These are phyloP conservation scores for Hygrocybe coccinea DNA, from an alignment of 768 basidiomycete genomes.

Conservation along the genomic window DNA sequence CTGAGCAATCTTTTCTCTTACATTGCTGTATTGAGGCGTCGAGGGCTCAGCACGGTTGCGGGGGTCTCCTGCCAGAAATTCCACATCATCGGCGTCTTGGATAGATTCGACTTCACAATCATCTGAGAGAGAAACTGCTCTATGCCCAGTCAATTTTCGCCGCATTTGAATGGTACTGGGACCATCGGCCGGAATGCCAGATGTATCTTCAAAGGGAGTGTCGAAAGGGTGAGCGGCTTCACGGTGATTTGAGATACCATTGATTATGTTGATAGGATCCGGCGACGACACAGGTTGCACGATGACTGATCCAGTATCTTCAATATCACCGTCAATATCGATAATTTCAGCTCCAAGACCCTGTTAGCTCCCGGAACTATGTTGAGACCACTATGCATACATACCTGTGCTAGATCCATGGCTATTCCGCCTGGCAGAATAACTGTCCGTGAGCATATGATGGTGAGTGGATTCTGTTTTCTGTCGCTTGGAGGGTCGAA, in stretches of 20 bases:
- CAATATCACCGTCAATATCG: conserved; percentile 5
- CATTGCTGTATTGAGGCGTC: not conserved
- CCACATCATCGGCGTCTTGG: conserved; percentile 1
- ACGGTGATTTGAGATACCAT: too few relatives aligned
- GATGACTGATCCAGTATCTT: conserved; percentile 6
- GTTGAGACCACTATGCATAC: too few relatives aligned
- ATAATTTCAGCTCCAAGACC: conserved; percentile 2
- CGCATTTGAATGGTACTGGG: not conserved
- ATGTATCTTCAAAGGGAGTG: not conserved
- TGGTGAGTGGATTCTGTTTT: not conserved
- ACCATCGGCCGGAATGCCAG: not conserved
- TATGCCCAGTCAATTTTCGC: not conserved
- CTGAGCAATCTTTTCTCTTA: not conserved
- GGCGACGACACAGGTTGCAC: conserved; percentile 6
- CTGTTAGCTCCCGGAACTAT: not conserved
- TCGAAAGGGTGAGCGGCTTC: not conserved
- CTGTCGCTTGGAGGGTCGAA: not conserved
- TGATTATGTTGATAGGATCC: conserved; percentile 6
- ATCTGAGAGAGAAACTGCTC: not conserved
- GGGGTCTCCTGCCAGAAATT: not conserved
- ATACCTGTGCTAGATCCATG: too few relatives aligned
- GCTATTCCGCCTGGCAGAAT: too few relatives aligned
- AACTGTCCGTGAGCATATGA: too few relatives aligned
- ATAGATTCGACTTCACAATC: not conserved
- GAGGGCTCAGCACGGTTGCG: not conserved